Percentiles rank a stretch among this genome's conserved stretches.
Evolutionary conservation across 1,284 basidiomycete species (phyloP).

Genomic region (Cutaneotrichosporon sp.): DNA sequence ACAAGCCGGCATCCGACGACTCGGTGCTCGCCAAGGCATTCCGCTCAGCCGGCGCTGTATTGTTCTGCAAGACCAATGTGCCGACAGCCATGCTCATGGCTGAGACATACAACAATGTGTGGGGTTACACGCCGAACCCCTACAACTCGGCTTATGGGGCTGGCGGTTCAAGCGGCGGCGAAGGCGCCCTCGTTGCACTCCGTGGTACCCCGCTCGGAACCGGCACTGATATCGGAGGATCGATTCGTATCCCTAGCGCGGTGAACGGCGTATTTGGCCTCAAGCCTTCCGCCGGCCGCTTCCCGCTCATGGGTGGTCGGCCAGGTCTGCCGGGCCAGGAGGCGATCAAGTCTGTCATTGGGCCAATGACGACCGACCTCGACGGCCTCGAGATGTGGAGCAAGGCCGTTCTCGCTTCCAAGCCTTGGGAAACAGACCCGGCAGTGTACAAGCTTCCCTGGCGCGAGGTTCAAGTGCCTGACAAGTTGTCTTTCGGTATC

Average conservation of each 20-base stretch:
- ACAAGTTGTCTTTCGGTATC: constrained; percentile 56
- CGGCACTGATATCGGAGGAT: constrained; percentile 59
- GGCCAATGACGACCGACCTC: constrained; percentile 64
- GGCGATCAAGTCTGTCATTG: constrained; percentile 65
- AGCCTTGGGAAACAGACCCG: constrained; percentile 69
- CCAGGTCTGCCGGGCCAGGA: constrained; percentile 67
- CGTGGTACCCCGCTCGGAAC: constrained; percentile 48
- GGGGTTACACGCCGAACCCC: constrained; percentile 47
- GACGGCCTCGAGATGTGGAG: constrained; percentile 59
- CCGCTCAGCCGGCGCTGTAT: constrained; percentile 28
- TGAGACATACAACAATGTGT: constrained; percentile 32
- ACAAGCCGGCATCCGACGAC: constrained; percentile 19
- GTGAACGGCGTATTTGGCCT: constrained; percentile 23
- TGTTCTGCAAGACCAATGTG: constrained; percentile 34
- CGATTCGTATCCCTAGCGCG: constrained; percentile 49
- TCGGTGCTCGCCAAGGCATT: constrained; percentile 23
- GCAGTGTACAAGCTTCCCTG: constrained; percentile 62
- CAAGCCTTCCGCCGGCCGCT: constrained; percentile 21
- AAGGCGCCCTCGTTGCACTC: constrained; percentile 51
- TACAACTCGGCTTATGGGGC: constrained; percentile 43
- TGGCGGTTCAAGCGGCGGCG: constrained; percentile 53
- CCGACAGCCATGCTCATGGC: constrained; percentile 33
- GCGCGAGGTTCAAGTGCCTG: constrained; percentile 62
- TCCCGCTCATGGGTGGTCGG: constrained; percentile 53
- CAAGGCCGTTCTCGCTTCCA: constrained; percentile 35